phyloP scores from a whole-genome alignment of 2,329 filamentous ascomycete species.

The Trichoderma arundinaceum region DNA sequence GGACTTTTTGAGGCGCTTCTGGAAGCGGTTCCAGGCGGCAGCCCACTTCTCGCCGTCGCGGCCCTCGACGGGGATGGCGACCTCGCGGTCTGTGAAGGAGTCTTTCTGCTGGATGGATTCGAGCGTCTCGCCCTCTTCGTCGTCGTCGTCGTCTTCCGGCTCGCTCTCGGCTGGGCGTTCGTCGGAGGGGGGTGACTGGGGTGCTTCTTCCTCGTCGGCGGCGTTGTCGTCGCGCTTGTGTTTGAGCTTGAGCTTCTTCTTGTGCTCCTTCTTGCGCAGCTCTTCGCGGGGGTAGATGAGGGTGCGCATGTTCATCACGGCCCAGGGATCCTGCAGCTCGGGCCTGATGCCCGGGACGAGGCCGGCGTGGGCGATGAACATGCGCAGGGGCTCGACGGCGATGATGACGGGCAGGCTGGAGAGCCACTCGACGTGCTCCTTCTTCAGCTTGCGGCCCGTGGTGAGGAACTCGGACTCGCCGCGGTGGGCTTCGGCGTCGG shows the following conservation, averaged over 20 bases:
- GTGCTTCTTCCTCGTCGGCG: background rate
- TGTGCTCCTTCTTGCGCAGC: slow-evolving; percentile 46
- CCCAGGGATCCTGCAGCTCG: slow-evolving; percentile 73
- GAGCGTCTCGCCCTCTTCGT: slow-evolving; percentile 15
- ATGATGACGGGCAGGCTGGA: slow-evolving; percentile 78
- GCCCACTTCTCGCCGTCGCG: slow-evolving; percentile 69
- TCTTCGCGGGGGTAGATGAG: slow-evolving; percentile 62
- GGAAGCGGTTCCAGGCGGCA: slow-evolving; percentile 62
- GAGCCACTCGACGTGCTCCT: slow-evolving; percentile 72
- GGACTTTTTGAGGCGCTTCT: slow-evolving; percentile 44
- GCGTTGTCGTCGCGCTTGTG: background rate
- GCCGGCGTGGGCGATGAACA: slow-evolving; percentile 82
- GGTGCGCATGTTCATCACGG: slow-evolving; percentile 91
- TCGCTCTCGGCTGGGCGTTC: slow-evolving; percentile 26
- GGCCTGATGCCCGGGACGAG: slow-evolving; percentile 77
- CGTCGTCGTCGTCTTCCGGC: slow-evolving; percentile 34
- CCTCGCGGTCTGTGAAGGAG: slow-evolving; percentile 40
- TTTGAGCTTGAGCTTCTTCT: slow-evolving; percentile 36
- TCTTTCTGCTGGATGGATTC: slow-evolving; percentile 31
- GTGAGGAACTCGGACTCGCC: slow-evolving; percentile 53
- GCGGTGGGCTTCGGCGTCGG: slow-evolving; percentile 40
- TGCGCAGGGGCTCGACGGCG: slow-evolving; percentile 67
- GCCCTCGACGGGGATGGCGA: slow-evolving; percentile 49
- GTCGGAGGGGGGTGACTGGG: background rate
- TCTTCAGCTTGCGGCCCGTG: slow-evolving; percentile 58